Conservation (phyloP, 495 filamentous ascomycete genomes). For the Penicillium paradoxum region DNA sequence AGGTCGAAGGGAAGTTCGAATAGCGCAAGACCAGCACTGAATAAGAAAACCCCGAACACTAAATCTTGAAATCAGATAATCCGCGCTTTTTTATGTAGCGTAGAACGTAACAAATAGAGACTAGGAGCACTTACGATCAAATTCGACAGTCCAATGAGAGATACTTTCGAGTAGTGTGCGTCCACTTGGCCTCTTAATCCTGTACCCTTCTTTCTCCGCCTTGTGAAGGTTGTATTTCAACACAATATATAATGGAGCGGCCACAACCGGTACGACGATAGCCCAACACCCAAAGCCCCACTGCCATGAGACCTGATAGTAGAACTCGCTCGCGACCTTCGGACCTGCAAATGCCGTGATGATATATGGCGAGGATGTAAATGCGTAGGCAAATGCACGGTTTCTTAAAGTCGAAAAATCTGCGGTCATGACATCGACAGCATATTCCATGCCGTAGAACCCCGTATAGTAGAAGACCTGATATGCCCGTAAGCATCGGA, state of each 20-base stretch:
- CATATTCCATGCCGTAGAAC: conserved; percentile 46
- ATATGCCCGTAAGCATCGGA: neutral
- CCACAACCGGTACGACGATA: conserved; percentile 50
- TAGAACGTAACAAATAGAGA: no score
- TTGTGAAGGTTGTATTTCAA: conserved; percentile 46
- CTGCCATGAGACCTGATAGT: conserved; percentile 42
- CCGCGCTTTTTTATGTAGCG: no score
- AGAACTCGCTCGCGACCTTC: conserved; percentile 38
- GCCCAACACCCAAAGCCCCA: conserved; percentile 57
- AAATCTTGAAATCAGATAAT: neutral
- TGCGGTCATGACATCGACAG: conserved; percentile 49
- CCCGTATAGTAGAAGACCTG: conserved; percentile 45
- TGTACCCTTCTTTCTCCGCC: conserved; percentile 35
- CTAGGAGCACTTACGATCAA: conserved; percentile 6
- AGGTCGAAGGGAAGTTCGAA: conserved; percentile 54
- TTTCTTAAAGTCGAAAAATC: conserved; percentile 54
- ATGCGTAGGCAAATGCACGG: conserved; percentile 50
- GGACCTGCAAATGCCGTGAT: conserved; percentile 48
- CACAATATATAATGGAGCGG: conserved; percentile 36
- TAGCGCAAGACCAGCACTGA: conserved; percentile 50
- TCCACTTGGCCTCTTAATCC: conserved; percentile 23
- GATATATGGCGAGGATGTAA: conserved; percentile 52
- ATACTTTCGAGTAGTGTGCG: conserved; percentile 5
- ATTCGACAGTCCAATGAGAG: conserved; percentile 7
- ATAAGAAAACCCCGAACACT: conserved; percentile 46